These are phyloP conservation scores for Colletotrichum kahawae DNA, from an alignment of 2,329 filamentous ascomycete genomes.

Conservation along the genomic window DNA sequence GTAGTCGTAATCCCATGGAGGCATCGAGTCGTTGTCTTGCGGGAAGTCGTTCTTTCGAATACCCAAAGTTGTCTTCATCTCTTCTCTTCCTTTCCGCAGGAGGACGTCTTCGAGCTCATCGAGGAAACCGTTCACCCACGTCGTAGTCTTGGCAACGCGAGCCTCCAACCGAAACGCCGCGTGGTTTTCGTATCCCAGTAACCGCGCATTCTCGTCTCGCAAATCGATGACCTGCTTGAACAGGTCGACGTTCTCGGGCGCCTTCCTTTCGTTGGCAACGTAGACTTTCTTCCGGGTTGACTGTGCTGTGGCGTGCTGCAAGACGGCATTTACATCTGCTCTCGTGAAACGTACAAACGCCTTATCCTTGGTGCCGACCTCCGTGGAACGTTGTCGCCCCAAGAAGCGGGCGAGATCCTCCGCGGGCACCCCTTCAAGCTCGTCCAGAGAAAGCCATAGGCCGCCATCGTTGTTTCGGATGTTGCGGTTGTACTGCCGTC, in stretches of 20 bases:
- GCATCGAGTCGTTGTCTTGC: neutral
- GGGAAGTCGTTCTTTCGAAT: fast-evolving
- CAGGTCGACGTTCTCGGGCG: neutral
- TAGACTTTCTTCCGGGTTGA: neutral
- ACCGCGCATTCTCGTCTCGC: neutral
- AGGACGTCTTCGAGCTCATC: neutral
- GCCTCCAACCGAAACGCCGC: neutral
- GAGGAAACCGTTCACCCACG: neutral
- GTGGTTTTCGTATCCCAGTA: neutral
- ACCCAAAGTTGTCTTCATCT: fast-evolving
- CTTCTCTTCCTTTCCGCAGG: neutral
- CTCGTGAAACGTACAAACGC: neutral
- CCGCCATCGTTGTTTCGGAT: neutral
- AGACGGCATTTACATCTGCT: neutral
- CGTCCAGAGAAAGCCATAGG: neutral
- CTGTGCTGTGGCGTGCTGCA: neutral
- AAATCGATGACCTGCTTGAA: neutral
- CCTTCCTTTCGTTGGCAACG: neutral
- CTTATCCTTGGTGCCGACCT: fast-evolving
- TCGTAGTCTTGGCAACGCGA: neutral
- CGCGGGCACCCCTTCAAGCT: neutral
- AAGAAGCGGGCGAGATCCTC: neutral
- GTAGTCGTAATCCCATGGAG: neutral
- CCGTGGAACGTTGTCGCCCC: fast-evolving
- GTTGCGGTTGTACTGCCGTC: neutral